phyloP scores from a whole-genome alignment of 495 filamentous ascomycete genomes.

The Aspergillus affinis region DNA sequence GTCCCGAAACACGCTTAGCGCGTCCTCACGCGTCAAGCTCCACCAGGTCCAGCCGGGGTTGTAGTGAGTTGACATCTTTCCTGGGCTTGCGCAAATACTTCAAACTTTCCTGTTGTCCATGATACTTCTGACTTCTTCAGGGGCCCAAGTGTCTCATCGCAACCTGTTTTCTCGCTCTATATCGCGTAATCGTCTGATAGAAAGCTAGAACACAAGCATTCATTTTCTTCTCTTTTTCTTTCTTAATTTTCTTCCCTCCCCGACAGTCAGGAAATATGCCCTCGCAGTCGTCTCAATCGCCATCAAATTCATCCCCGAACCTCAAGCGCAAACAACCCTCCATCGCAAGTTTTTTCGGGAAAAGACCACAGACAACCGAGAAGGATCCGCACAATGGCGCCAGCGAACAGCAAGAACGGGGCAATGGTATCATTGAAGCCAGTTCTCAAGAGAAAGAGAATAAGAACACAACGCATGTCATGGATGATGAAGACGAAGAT shows the following conservation, averaged over 20 bases:
- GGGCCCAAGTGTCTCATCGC: not conserved
- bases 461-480: slow-evolving; percentile 21
- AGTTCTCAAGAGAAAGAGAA: slow-evolving; percentile 17
- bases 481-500: slow-evolving; percentile 42
- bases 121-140: not conserved
- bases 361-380: slow-evolving; percentile 46
- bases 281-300: slow-evolving; percentile 41
- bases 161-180: not conserved
- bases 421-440: slow-evolving; percentile 3
- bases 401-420: slow-evolving; percentile 2
- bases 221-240: no score
- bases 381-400: slow-evolving; percentile 14
- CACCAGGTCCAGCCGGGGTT: slow-evolving; percentile 2
- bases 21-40: slow-evolving; percentile 31
- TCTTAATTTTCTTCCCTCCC: no score
- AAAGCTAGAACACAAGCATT: not conserved
- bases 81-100: not conserved
- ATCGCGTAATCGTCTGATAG: not conserved
- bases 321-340: slow-evolving; percentile 68
- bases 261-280: slow-evolving; percentile 26
- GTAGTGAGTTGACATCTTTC: not conserved
- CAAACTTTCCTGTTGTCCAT: not conserved
- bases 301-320: slow-evolving; percentile 37
- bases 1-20: slow-evolving; percentile 15
- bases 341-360: slow-evolving; percentile 84